A percentile compares a stretch with the other conserved stretches of the same genome.
Evolutionary conservation across 176 grass and related monocot genomes (phyloP).

Genomic region (Canna indica): DNA sequence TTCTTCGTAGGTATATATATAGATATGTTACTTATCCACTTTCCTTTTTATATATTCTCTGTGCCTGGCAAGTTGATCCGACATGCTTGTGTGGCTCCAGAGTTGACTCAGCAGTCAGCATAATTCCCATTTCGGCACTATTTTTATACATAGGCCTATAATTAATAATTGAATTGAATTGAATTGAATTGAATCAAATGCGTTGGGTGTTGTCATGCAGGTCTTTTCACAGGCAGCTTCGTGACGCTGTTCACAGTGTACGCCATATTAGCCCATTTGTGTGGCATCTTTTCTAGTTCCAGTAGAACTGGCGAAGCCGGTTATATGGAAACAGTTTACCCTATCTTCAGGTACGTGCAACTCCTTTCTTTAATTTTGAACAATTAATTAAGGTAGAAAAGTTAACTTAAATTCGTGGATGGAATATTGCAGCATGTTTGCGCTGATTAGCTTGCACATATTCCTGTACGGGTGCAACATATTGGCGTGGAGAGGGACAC

Average conservation of each 20-base stretch:
- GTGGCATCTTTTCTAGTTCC: slow-evolving; percentile 62
- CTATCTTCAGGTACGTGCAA: slow-evolving; percentile 62
- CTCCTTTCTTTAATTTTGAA: background rate
- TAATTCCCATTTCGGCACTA: too few relatives aligned
- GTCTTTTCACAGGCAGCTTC: slow-evolving; percentile 83
- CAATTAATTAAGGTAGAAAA: slow-evolving; percentile 2
- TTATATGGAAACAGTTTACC: slow-evolving; percentile 80
- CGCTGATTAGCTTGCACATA: slow-evolving; percentile 77
- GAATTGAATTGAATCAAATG: background rate
- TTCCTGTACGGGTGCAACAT: slow-evolving; percentile 93
- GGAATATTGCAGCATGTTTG: slow-evolving; percentile 56
- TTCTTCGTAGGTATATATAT: slow-evolving; percentile 56
- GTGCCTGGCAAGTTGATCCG: too few relatives aligned
- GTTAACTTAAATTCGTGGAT: background rate
- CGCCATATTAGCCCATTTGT: slow-evolving; percentile 60
- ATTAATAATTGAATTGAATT: background rate
- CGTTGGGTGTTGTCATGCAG: slow-evolving; percentile 23
- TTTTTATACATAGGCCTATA: too few relatives aligned
- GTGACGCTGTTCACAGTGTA: slow-evolving; percentile 73
- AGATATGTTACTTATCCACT: too few relatives aligned
- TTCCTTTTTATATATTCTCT: background rate
- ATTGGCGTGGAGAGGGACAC: slow-evolving; percentile 66
- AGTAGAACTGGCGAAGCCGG: slow-evolving; percentile 23
- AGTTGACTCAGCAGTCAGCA: too few relatives aligned
- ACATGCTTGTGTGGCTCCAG: too few relatives aligned